phyloP scores from a whole-genome alignment of 2,329 filamentous ascomycete genomes.

The Dothiorella sarmentorum region DNA sequence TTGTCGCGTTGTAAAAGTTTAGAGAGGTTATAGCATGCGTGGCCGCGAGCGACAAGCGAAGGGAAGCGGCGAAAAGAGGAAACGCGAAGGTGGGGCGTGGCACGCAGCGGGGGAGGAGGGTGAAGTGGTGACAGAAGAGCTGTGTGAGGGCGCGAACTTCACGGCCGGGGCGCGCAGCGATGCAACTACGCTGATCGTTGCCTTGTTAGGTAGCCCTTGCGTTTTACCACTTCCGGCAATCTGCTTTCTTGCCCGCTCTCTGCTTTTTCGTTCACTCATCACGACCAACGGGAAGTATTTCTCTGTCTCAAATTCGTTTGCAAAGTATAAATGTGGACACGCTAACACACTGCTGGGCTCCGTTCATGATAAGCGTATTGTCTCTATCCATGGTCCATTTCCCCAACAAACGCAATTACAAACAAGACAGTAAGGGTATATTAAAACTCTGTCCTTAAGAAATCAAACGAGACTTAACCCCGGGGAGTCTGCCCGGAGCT shows the following conservation, averaged over 20 bases:
- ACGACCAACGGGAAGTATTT: neutral
- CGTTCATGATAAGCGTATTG: too few relatives aligned
- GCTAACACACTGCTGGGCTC: too few relatives aligned
- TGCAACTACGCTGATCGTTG: conserved; percentile 29
- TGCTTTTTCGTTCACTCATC: neutral
- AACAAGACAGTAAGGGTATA: neutral
- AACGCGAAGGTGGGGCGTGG: neutral
- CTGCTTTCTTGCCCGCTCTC: neutral
- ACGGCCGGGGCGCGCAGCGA: conserved; percentile 24
- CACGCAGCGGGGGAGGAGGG: neutral
- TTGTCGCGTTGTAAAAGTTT: neutral
- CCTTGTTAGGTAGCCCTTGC: neutral
- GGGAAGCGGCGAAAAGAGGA: neutral
- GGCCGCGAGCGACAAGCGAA: conserved; percentile 7
- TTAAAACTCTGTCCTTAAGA: neutral
- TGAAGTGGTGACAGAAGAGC: conserved; percentile 25
- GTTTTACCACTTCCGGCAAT: neutral
- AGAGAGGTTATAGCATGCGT: neutral
- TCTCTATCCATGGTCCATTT: too few relatives aligned
- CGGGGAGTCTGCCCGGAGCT: neutral
- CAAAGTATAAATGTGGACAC: too few relatives aligned
- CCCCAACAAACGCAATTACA: neutral
- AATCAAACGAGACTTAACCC: neutral
- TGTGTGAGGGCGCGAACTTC: conserved; percentile 47
- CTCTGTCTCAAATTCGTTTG: too few relatives aligned